phyloP scores from a whole-genome alignment of 495 filamentous ascomycete species.

The Tuber umbilicatum region DNA sequence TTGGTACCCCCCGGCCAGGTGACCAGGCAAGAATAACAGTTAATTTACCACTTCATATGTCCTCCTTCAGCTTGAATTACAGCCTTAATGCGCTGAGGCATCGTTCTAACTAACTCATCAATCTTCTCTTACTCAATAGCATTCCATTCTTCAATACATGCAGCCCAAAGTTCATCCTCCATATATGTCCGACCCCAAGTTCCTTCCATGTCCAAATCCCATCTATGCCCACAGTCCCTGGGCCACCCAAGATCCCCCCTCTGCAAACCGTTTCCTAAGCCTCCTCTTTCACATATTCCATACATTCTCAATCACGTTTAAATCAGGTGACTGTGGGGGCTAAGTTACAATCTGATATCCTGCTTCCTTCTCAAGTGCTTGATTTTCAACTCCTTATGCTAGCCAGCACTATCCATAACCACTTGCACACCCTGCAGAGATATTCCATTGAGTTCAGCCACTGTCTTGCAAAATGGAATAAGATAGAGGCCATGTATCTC shows the following conservation, averaged over 20 bases:
- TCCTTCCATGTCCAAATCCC: not conserved
- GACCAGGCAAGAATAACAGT: not conserved
- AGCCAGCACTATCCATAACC: too few species aligned
- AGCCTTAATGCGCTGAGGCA: not conserved
- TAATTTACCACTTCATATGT: not conserved
- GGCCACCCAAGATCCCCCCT: too few species aligned
- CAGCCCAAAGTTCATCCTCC: not conserved
- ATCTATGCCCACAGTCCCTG: too few species aligned
- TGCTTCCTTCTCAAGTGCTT: too few species aligned
- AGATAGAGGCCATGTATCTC: not conserved
- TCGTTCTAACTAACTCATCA: not conserved
- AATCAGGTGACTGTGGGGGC: too few species aligned
- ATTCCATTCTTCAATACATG: slow-evolving; percentile 1
- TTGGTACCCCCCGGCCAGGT: not conserved
- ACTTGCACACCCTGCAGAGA: too few species aligned
- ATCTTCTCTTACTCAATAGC: slow-evolving; percentile 5
- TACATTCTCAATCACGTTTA: too few species aligned
- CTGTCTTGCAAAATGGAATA: not conserved
- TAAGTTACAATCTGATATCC: too few species aligned
- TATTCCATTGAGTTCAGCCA: too few species aligned
- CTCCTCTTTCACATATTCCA: too few species aligned
- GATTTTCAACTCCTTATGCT: too few species aligned
- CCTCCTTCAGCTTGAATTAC: slow-evolving; percentile 13
- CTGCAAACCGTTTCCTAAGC: too few species aligned
- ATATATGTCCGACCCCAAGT: not conserved